Evolutionary conservation across 2,329 filamentous ascomycete genomes (phyloP).

Genomic region (Mollisia scopiformis): DNA sequence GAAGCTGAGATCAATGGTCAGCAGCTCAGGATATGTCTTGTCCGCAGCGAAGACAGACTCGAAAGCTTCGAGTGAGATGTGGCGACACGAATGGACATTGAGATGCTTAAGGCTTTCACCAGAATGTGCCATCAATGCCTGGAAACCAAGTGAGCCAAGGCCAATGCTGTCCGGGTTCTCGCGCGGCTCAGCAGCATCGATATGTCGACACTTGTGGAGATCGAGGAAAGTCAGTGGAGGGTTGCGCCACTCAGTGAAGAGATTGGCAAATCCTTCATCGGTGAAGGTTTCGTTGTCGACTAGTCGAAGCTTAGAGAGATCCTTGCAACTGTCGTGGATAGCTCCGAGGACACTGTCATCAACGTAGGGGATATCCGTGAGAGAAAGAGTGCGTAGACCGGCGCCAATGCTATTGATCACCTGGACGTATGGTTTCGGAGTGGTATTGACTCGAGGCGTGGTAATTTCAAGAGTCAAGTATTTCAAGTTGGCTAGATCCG

Average conservation of each 20-base stretch:
- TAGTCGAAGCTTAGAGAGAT: conserved; percentile 77
- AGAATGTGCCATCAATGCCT: conserved; percentile 83
- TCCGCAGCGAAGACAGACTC: conserved; percentile 69
- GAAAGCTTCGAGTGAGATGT: conserved; percentile 75
- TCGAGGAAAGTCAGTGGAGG: conserved; percentile 71
- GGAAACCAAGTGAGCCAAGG: conserved; percentile 75
- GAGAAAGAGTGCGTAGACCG: conserved; percentile 75
- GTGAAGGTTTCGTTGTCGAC: conserved; percentile 76
- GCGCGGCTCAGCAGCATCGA: conserved; percentile 72
- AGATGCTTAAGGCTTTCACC: conserved; percentile 66
- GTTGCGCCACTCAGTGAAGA: conserved; percentile 81
- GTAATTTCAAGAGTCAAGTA: conserved; percentile 75
- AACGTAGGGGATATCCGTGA: conserved; percentile 67
- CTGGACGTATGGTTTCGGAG: conserved; percentile 59
- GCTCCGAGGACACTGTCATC: conserved; percentile 71
- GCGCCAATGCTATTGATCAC: conserved; percentile 66
- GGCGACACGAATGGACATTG: conserved; percentile 82
- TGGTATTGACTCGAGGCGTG: conserved; percentile 46
- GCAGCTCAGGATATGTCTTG: conserved; percentile 67
- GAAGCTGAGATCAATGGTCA: conserved; percentile 78
- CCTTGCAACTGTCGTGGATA: conserved; percentile 70
- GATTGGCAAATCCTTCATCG: conserved; percentile 69
- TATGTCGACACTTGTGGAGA: conserved; percentile 74
- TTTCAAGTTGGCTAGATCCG: conserved; percentile 63
- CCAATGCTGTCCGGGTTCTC: conserved; percentile 69